Percentiles rank a stretch among this genome's conserved stretches.
phyloP scores from a whole-genome alignment of 768 basidiomycete genomes.

The Omphalotus guepiniiformis region DNA sequence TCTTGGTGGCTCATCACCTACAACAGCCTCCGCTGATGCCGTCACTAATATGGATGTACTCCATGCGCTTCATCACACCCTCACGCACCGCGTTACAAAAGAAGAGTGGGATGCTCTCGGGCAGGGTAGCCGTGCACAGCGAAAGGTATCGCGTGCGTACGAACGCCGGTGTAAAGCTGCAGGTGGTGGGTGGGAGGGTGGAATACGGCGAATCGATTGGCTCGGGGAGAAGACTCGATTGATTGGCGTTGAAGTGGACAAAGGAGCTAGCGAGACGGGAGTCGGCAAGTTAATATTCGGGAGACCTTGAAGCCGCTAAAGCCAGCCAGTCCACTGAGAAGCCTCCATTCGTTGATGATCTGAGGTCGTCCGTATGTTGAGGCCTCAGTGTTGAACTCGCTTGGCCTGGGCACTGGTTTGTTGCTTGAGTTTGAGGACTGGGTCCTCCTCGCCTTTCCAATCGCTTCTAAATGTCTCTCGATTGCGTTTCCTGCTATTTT shows the following conservation, averaged over 20 bases:
- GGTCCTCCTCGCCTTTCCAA: no score
- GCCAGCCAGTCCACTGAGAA: no score
- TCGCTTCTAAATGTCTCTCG: no score
- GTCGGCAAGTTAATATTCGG: constrained; percentile 47
- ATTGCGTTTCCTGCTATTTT: no score
- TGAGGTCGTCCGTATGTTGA: no score
- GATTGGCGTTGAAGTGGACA: constrained; percentile 58
- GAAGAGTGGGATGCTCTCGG: constrained; percentile 64
- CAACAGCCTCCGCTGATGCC: constrained; percentile 13
- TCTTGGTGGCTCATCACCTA: constrained; percentile 15
- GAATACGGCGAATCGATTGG: constrained; percentile 67
- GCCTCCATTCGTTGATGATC: no score
- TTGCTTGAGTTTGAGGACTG: no score
- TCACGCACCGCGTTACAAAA: constrained; percentile 52
- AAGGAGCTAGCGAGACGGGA: constrained; percentile 30
- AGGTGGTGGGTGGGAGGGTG: constrained; percentile 65
- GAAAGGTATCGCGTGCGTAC: constrained; percentile 57
- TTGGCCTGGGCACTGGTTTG: no score
- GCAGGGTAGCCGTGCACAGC: constrained; percentile 49
- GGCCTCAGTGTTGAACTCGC: no score
- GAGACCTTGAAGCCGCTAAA: constrained; percentile 2
- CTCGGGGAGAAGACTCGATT: constrained; percentile 56
- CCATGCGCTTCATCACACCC: constrained; percentile 52
- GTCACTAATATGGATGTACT: constrained; percentile 65
- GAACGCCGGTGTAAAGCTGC: constrained; percentile 55